Evolutionary conservation across 2,329 filamentous ascomycete genomes (phyloP), one percentile per base, ranked within the genome.

Genomic region (Shiraia sp.): DNA sequence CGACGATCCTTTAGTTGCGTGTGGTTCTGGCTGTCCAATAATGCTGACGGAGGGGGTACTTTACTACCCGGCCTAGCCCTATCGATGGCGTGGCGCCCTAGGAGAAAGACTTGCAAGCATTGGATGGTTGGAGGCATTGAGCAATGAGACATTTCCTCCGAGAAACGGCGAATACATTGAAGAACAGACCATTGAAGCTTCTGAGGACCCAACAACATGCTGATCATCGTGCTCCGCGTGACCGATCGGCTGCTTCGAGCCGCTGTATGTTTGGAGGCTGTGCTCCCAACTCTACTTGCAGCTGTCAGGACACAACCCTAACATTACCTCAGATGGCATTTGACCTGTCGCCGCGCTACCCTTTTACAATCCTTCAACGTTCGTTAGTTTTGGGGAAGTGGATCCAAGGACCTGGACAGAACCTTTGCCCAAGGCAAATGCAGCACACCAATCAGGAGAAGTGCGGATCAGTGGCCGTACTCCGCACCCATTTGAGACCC

Each of bases 361-460:
- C 53, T 45, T 39, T 25, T 42, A 23, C 24, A 15, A 15, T 26
- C 36, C 29, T 27, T 42, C 24, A 40, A 40, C 31, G 40, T 45
- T 23, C 29, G 32, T 36, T 39, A 48, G 40, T 27, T 42, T 36
- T 35, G 51, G 40, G 44, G 38, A 41, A 43, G 45, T 51, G 51
- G 55, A 48, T 32, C 47, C 43, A 47, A 38, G 39, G 36, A 43
- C 27, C 43, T 49, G 41, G 38, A 41, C 32, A 34, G 31, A 51
- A 40, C 35, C 37, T 51, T 47, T 36, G 39, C 45, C 37, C 34
- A 44, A 34, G 19, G 37, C 32, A 19, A 47, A 36, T 42, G 32
- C 15, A 25, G 24, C 19, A 42, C 41, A 26, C 60, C 60, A 63
- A 63, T 64, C 47, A 63, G 17, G 42, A 17, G 14, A 14, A 29